Evolutionary conservation across 371 early-diverging fungal species (phyloP), one percentile per base, ranked within the genome.

Genomic region (Mortierella sp.): DNA sequence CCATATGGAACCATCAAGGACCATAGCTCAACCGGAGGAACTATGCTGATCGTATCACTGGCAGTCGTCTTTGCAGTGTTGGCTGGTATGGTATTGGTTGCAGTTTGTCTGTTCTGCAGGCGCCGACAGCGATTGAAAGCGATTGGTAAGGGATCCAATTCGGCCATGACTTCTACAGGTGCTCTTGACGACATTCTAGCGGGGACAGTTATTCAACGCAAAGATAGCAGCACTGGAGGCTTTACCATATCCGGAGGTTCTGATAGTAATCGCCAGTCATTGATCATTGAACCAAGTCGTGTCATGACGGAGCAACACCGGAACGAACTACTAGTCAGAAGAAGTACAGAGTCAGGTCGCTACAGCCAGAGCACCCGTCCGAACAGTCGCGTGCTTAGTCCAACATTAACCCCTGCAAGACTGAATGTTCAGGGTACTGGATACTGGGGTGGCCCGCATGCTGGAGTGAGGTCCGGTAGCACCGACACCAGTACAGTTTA

Each of bases 41-140:
- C 53, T 24, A 73, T 73, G 74, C 30, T 73, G 52, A 73, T 64
- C 0, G 68, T 73, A 2, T 68, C 74, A 0, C 31, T 73, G 23
- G 61, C 43, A 4, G 74, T 73, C 24, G 61, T 73, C 16, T 68
- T 73, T 61, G 61, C 41, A 5, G 57, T 73, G 42, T 38, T 73
- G 23, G 54, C 74, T 13, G 57, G 56, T 0, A 55, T 73, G 61
- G 68, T 63, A 2, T 1, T 64, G 4, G 74, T 73, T 10, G 49
- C 64, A 23, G 64, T 34, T 50, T 73, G 68, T 61, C 64, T 73
- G 16, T 67, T 73, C 49, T 49, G 55, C 27, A 41, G 64, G 30
- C 59, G 74, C 6, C 34, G 21, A 24, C 49, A 62, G 19, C 12
- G 53, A 38, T 38, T 59, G 51, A 24, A 58, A 23, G 7, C 49